Evolutionary conservation across 371 early-diverging fungal species (phyloP).

Genomic region (Quaeritorhiza haematococci): DNA sequence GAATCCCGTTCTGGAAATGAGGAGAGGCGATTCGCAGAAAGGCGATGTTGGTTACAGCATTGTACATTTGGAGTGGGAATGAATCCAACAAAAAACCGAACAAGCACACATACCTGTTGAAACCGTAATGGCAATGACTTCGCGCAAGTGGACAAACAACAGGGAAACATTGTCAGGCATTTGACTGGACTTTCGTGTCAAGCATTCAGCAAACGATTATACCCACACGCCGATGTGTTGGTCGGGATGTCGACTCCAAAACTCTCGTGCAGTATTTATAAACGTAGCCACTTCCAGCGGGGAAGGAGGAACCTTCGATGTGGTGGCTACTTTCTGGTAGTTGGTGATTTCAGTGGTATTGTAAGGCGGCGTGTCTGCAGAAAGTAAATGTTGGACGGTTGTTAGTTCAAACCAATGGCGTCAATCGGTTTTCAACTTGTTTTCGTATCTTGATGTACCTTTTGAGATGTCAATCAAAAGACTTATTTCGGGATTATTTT

Average conservation of each 20-base stretch:
- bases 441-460: too few relatives aligned
- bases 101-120: conserved; percentile 6
- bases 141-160: too few relatives aligned
- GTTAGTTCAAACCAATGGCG: too few relatives aligned
- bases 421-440: too few relatives aligned
- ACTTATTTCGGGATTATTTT: conserved; percentile 59
- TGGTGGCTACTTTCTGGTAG: conserved; percentile 60
- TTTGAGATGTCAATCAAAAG: conserved; percentile 9
- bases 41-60: too few relatives aligned
- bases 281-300: conserved; percentile 54
- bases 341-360: conserved; percentile 54
- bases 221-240: conserved; percentile 54
- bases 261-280: conserved; percentile 42
- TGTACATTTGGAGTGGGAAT: too few relatives aligned
- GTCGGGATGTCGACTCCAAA: conserved; percentile 56
- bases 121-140: conserved; percentile 70
- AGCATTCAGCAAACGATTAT: neutral
- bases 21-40: too few relatives aligned
- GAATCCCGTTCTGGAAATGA: conserved; percentile 59
- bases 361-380: conserved; percentile 56
- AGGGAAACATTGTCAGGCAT: too few relatives aligned
- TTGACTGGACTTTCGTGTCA: neutral
- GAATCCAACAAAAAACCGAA: too few relatives aligned
- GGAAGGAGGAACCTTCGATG: conserved; percentile 65
- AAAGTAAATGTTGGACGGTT: too few relatives aligned